A percentile compares a stretch with the other conserved stretches of the same genome.
These are phyloP conservation scores for Leishmania turanica DNA, from an alignment of 208 protist species.

Conservation along the genomic window DNA sequence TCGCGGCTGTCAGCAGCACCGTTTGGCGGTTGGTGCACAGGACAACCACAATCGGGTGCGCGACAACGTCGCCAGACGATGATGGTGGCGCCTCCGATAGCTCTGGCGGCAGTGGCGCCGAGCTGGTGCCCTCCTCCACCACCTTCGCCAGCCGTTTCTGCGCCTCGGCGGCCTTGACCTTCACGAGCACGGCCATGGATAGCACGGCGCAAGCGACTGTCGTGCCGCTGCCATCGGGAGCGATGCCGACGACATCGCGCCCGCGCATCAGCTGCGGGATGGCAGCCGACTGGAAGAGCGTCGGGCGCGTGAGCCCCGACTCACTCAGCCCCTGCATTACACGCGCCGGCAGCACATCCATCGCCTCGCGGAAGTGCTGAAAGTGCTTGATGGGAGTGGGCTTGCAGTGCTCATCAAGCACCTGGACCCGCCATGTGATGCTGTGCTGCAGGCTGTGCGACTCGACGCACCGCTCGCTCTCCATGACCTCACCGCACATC, in stretches of 20 bases:
- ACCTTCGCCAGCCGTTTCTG: background rate
- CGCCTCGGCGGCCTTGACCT: slow-evolving; percentile 10
- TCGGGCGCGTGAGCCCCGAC: slow-evolving; percentile 58
- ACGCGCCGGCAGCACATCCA: slow-evolving; percentile 46
- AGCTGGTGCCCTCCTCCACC: background rate
- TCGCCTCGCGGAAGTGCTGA: slow-evolving; percentile 50
- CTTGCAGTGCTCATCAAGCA: slow-evolving; percentile 61
- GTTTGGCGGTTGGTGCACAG: slow-evolving; percentile 98
- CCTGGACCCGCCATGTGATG: slow-evolving; percentile 42
- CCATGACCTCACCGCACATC: slow-evolving; percentile 53
- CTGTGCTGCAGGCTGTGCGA: slow-evolving; percentile 40
- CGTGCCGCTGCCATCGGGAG: slow-evolving; percentile 96
- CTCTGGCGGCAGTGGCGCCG: background rate
- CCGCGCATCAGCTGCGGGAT: slow-evolving; percentile 86
- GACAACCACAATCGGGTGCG: slow-evolving; percentile 91
- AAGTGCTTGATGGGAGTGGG: slow-evolving; percentile 36
- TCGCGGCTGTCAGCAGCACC: slow-evolving; percentile 94
- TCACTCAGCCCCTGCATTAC: slow-evolving; percentile 42
- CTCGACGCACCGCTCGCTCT: slow-evolving; percentile 36
- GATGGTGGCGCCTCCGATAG: background rate
- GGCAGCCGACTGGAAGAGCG: slow-evolving; percentile 81
- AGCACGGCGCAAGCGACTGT: slow-evolving; percentile 97
- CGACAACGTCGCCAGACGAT: slow-evolving; percentile 13
- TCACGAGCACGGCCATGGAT: slow-evolving; percentile 46
- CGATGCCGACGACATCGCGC: slow-evolving; percentile 92